Base-by-base conservation (phyloP, 805 yeast genomes). In the Suhomyces pyralidae region DNA sequence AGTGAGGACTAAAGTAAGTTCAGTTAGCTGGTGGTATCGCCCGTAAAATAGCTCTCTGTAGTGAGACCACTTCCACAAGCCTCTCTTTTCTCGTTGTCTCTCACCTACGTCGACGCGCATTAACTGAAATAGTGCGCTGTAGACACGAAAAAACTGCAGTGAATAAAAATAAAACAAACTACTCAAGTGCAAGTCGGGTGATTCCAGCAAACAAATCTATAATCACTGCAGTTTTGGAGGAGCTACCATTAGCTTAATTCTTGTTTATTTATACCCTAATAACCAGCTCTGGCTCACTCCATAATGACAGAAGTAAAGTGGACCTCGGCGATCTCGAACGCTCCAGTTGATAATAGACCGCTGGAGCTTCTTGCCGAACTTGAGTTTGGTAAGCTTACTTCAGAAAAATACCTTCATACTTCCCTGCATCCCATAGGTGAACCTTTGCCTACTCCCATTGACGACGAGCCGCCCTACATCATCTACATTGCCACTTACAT, bases 381-480 rank as follows among this genome's bases (percentile, higher is more conserved):
- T 61, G 97, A 90, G 67, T 90, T 79, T 67, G 97, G 97, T 40
- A 71, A 77, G 20, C 71, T 87, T 47, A 82, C 90, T 2, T 81
- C 87, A 7, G 64, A 76, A n/a, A 82, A 87, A 15, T 81, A 84
- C 67, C 75, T 88, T 51, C 83, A 85, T 62, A 81, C 78, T 43
- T 84, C 89, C 30, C 72, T 76, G 50, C 83, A 83, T 51, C 80
- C 86, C 20, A 74, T 71, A 15, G 77, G 77, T n/a, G 81, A 75
- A 55, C 85, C 88, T 5, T 68, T 85, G 49, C 83, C 83, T 8
- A 78, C 76, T n/a, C 84, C 87, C 9, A 75, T 84, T 12, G 84
- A 77, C 38, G 97, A 91, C 67, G 93, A 92, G 51, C 97, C 97
- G 5, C 93, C 97, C 19, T 88, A 90, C 62, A 79, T 80, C 58